These are phyloP conservation scores for Stevia rebaudiana DNA, from an alignment of 140 eudicot genomes.

Conservation along the genomic window DNA sequence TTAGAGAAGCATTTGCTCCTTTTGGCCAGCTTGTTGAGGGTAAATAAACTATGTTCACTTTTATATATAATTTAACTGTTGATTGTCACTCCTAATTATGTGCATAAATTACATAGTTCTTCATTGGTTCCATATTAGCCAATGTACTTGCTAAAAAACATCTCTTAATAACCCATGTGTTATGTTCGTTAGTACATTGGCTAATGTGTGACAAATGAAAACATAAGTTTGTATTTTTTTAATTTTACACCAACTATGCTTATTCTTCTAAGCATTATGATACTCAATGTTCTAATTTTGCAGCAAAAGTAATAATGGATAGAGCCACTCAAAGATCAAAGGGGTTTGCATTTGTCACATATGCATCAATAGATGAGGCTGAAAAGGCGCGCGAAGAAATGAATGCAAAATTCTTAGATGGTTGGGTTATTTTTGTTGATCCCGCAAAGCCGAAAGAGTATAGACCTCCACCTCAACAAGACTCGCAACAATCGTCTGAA, in stretches of 20 bases:
- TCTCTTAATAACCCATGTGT: background rate
- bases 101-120: background rate
- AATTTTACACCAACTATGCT: background rate
- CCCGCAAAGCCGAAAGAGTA: slow-evolving; percentile 80
- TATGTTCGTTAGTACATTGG: background rate
- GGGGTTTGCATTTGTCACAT: slow-evolving; percentile 88
- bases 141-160: background rate
- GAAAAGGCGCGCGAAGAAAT: slow-evolving; percentile 88
- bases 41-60: slow-evolving; percentile 5
- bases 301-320: slow-evolving; percentile 81
- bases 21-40: slow-evolving; percentile 84
- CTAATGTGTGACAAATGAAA: background rate
- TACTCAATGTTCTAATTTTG: background rate
- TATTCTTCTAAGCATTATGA: background rate
- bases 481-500: slow-evolving; percentile 40
- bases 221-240: background rate
- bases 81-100: background rate
- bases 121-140: background rate
- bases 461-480: slow-evolving; percentile 50
- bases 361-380: slow-evolving; percentile 77
- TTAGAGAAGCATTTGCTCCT: slow-evolving; percentile 66
- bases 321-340: slow-evolving; percentile 75
- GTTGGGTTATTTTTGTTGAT: slow-evolving; percentile 96
- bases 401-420: slow-evolving; percentile 86
- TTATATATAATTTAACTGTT: background rate